Base-by-base conservation (phyloP, 2,329 filamentous ascomycete genomes). In the Fusarium metavorans region DNA sequence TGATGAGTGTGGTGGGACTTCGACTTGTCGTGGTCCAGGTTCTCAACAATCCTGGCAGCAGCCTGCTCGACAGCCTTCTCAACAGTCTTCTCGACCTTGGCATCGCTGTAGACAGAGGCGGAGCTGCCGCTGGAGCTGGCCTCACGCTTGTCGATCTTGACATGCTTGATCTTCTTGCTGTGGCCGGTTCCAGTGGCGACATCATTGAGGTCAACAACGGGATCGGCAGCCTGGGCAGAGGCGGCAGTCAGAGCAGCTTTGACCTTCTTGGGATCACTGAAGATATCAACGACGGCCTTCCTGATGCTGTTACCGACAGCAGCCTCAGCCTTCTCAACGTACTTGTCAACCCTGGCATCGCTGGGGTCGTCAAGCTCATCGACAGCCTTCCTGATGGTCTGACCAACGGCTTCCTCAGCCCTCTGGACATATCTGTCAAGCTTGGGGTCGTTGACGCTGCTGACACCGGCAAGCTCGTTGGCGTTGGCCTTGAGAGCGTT, bases 1-100 rank as follows among this genome's bases (percentile, higher is more conserved):
- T 37, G n/a, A 23, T 66, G 43, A 30, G 41, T 45, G 59, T 61
- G 30, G n/a, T 61, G 30, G 9, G 45, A 50, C 2, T 50, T 10
- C 16, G 45, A 50, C 48, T 63, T 64, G 35, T 57, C 34, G 14
- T 5, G 6, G 34, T 75, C 52, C 23, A 39, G 37, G 6, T 70
- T 58, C 43, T 75, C 61, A 13, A 66, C 58, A 35, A 66, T 34
- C 58, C 68, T 73, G 45, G 62, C 56, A 6, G 70, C 45, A 30
- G 43, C 63, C 14, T 64, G 13, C 32, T 71, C 63, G 27, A 67
- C 56, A n/a, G 67, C 61, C 27, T 66, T 61, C 41, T 75, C 72
- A 7, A 75, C 34, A 6, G 50, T 57, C 64, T 73, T 66, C 30
- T 75, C 72, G 20, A 75, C 25, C 45, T 62, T 67, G 52, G 27